Percentiles rank a stretch among this genome's conserved stretches.
Conservation (phyloP, 2,329 filamentous ascomycete genomes). For the Paraconiothyrium sp. region DNA sequence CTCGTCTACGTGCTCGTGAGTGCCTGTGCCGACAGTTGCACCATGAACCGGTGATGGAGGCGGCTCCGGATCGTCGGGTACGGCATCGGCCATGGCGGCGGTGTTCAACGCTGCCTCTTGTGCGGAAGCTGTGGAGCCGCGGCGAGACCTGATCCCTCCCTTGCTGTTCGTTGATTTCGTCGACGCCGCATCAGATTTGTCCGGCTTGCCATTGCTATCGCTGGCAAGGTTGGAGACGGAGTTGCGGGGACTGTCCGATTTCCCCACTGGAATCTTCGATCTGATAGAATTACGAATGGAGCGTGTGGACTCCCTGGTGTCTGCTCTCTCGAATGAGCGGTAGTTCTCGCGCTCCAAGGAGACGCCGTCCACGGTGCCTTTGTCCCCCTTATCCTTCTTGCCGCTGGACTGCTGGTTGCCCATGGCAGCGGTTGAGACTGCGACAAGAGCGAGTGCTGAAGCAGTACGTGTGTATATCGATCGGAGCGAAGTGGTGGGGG, state of each 20-base stretch:
- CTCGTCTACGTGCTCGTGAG: constrained; percentile 76
- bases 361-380: constrained; percentile 61
- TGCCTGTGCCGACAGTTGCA: constrained; percentile 74
- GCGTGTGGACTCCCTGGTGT: constrained; percentile 90
- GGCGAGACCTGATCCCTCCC: constrained; percentile 43
- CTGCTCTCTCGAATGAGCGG: constrained; percentile 89
- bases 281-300: constrained; percentile 83
- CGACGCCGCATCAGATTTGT: constrained; percentile 79
- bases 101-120: constrained; percentile 51
- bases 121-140: constrained; percentile 52
- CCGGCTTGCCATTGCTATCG: constrained; percentile 61
- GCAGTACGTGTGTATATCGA: constrained; percentile 22
- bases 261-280: constrained; percentile 86
- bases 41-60: constrained; percentile 91
- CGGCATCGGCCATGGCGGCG: constrained; percentile 45
- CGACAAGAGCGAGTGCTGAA: constrained; percentile 16
- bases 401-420: constrained; percentile 78
- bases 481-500: constrained; percentile 25
- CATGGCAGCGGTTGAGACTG: constrained; percentile 63
- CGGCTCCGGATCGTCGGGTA: constrained; percentile 51
- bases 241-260: constrained; percentile 81
- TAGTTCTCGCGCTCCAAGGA: constrained; percentile 76
- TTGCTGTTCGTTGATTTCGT: constrained; percentile 74
- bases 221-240: constrained; percentile 70
- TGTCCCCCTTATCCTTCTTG: constrained; percentile 55